phyloP scores from a whole-genome alignment of 768 basidiomycete species.

The Clitopilus hobsonii region DNA sequence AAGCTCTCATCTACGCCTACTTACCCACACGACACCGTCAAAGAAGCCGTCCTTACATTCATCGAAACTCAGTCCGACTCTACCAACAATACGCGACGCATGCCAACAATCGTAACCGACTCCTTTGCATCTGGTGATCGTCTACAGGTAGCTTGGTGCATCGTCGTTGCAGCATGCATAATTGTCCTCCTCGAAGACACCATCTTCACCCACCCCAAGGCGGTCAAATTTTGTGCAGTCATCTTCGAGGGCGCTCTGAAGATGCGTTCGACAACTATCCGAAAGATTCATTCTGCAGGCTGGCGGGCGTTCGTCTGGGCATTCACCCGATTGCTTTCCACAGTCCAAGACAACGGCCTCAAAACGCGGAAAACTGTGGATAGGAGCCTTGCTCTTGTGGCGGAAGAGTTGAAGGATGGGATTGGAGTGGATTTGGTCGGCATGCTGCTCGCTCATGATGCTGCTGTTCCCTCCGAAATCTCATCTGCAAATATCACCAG shows the following conservation, averaged over 20 bases:
- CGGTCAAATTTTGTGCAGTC: conserved; percentile 32
- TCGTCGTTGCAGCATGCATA: conserved; percentile 39
- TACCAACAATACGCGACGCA: conserved; percentile 5
- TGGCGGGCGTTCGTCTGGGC: conserved; percentile 60
- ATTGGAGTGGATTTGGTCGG: conserved; percentile 37
- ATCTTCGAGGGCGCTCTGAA: conserved; percentile 25
- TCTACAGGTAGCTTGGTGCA: conserved; percentile 37
- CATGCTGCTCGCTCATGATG: conserved; percentile 26
- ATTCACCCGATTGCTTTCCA: conserved; percentile 31
- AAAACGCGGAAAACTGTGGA: conserved; percentile 19
- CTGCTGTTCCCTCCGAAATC: conserved; percentile 1
- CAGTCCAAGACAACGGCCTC: conserved; percentile 13
- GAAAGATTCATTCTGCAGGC: conserved; percentile 34
- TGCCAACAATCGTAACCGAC: conserved; percentile 20
- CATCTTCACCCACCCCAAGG: conserved; percentile 34
- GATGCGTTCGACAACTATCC: conserved; percentile 30
- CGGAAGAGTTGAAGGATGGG: conserved; percentile 41
- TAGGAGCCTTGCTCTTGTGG: conserved; percentile 36
- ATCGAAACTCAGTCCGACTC: conserved; percentile 16
- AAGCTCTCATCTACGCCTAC: conserved; percentile 19
- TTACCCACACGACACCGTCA: conserved; percentile 20
- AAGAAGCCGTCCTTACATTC: conserved; percentile 21
- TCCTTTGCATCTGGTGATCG: conserved; percentile 21
- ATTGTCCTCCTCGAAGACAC: conserved; percentile 40
- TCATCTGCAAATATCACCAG: conserved; percentile 28